A percentile compares a stretch with the other conserved stretches of the same genome.
Evolutionary conservation across 2,329 filamentous ascomycete genomes (phyloP).

Genomic region (Pseudogymnoascus sp.): DNA sequence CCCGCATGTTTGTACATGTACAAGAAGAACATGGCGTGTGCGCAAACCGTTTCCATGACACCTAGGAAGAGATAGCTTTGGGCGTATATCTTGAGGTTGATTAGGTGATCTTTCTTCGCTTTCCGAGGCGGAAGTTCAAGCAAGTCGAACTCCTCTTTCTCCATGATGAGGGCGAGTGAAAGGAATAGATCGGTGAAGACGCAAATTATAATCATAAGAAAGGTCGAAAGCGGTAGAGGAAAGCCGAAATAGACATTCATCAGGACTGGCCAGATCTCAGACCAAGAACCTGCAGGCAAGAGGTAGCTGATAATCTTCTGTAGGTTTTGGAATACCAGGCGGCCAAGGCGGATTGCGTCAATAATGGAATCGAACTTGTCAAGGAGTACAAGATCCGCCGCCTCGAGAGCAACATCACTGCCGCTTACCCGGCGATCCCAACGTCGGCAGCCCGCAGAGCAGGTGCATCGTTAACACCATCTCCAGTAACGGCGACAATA

Average conservation of each 20-base stretch:
- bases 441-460: slow-evolving; percentile 52
- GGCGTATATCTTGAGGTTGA: slow-evolving; percentile 44
- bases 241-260: slow-evolving; percentile 51
- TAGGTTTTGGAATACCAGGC: slow-evolving; percentile 72
- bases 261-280: slow-evolving; percentile 51
- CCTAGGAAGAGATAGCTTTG: slow-evolving; percentile 48
- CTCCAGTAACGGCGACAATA: slow-evolving; percentile 41
- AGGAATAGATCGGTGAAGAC: slow-evolving; percentile 49
- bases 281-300: slow-evolving; percentile 46
- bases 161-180: slow-evolving; percentile 46
- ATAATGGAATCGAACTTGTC: slow-evolving; percentile 67
- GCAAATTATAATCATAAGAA: slow-evolving; percentile 53
- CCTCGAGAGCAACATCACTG: slow-evolving; percentile 55
- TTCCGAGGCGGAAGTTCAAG: slow-evolving; percentile 44
- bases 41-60: slow-evolving; percentile 42
- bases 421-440: slow-evolving; percentile 51
- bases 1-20: slow-evolving; percentile 43
- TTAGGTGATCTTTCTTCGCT: slow-evolving; percentile 41
- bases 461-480: slow-evolving; percentile 44
- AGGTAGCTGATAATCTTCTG: slow-evolving; percentile 60
- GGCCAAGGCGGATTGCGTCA: slow-evolving; percentile 63
- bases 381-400: slow-evolving; percentile 54
- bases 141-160: slow-evolving; percentile 47
- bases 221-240: slow-evolving; percentile 43
- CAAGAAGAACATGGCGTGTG: slow-evolving; percentile 47